phyloP scores from a whole-genome alignment of 345 rosid genomes.

The Eutrema yunnanense region DNA sequence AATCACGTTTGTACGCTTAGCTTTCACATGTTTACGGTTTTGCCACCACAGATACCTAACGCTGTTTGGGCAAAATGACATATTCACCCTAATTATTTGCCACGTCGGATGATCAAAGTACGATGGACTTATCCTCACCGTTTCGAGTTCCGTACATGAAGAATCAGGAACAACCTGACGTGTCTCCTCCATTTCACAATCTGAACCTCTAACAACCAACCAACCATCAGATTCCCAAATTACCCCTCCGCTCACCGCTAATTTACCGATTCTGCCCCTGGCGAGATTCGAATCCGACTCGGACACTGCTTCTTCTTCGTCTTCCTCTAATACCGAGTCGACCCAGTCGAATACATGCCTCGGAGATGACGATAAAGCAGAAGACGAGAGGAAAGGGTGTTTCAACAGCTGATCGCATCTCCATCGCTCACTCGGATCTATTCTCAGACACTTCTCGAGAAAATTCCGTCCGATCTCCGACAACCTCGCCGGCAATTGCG shows the following conservation, averaged over 20 bases:
- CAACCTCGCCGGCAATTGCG: not conserved
- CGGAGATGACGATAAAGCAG: not conserved
- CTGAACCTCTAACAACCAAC: constrained; percentile 13
- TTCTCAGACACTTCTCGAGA: not conserved
- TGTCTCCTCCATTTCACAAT: not conserved
- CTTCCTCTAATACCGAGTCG: constrained; percentile 3
- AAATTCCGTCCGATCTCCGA: not conserved
- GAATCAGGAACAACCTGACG: not conserved
- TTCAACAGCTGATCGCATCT: constrained; percentile 5
- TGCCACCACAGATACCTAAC: not conserved
- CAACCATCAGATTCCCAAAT: constrained; percentile 24
- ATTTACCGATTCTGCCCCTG: not conserved
- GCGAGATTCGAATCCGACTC: not conserved
- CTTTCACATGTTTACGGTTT: not conserved
- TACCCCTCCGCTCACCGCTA: not conserved
- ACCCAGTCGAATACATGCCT: constrained; percentile 8
- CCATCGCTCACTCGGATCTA: constrained; percentile 12
- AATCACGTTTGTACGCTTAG: not conserved
- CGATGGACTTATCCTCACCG: not conserved
- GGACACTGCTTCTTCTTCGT: not conserved
- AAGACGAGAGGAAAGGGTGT: not conserved
- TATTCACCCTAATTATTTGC: not conserved
- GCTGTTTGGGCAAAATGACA: not conserved
- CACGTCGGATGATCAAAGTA: not conserved
- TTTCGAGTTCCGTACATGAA: not conserved